Evolutionary conservation across 169 alveolate genomes (phyloP).

Genomic region (Theileria orientalis): DNA sequence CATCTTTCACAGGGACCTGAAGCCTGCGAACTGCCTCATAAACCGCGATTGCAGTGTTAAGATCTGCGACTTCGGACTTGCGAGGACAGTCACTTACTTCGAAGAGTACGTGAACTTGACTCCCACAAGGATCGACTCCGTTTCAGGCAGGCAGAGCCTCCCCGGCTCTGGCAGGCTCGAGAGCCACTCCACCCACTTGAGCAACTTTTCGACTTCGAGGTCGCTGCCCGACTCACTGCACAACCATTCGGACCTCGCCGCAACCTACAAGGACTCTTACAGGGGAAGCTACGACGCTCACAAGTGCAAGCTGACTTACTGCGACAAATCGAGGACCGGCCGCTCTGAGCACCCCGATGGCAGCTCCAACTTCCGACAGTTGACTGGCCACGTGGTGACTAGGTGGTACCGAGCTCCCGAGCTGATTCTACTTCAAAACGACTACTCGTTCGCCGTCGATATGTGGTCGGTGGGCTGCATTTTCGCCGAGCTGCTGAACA

Average conservation of each 20-base stretch:
- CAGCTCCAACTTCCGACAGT: conserved; percentile 73
- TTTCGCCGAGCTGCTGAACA: conserved; percentile 92
- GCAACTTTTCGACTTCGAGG: conserved; percentile 6
- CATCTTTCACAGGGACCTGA: conserved; percentile 96
- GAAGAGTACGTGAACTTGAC: conserved; percentile 28
- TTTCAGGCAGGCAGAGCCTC: conserved; percentile 50
- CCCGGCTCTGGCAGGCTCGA: too few relatives aligned
- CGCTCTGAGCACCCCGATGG: too few relatives aligned
- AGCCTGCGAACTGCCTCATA: conserved; percentile 96
- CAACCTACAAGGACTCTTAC: neutral
- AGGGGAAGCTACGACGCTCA: neutral
- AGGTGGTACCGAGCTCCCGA: conserved; percentile 99
- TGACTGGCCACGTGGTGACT: conserved; percentile 98
- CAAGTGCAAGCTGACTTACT: too few relatives aligned
- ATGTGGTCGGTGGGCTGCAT: conserved; percentile 98
- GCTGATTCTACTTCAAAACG: conserved; percentile 92
- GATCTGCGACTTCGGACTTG: conserved; percentile 97
- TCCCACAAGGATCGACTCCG: too few relatives aligned
- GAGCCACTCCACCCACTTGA: neutral
- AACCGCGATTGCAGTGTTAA: conserved; percentile 97
- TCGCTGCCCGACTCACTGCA: neutral
- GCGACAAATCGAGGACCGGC: too few relatives aligned
- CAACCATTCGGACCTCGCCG: neutral
- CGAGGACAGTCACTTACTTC: conserved; percentile 80
- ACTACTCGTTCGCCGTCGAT: conserved; percentile 97